These are phyloP conservation scores for Macrocybe gigantea DNA, from an alignment of 768 basidiomycete species.

Conservation along the genomic window DNA sequence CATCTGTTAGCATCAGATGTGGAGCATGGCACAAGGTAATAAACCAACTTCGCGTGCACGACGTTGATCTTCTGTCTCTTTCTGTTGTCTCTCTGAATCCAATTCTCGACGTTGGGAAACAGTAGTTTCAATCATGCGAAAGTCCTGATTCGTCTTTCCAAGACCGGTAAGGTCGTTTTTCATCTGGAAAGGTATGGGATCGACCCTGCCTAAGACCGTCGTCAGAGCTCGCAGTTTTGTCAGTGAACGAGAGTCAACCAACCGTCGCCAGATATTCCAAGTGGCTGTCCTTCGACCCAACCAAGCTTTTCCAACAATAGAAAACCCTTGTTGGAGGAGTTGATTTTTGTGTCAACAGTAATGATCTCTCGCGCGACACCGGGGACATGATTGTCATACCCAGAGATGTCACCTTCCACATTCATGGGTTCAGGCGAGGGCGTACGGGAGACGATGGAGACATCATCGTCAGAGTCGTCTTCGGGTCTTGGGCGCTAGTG, in stretches of 20 bases:
- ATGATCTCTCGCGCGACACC: slow-evolving; percentile 55
- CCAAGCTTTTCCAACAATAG: slow-evolving; percentile 76
- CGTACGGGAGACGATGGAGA: slow-evolving; percentile 69
- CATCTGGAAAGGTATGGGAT: slow-evolving; percentile 77
- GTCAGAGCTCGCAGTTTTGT: too few species aligned
- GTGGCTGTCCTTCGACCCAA: slow-evolving; percentile 74
- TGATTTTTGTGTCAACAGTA: slow-evolving; percentile 79
- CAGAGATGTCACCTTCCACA: slow-evolving; percentile 46
- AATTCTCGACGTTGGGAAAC: slow-evolving; percentile 76
- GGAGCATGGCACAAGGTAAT: background rate
- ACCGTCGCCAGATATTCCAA: slow-evolving; percentile 79
- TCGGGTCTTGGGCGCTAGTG: slow-evolving; percentile 62
- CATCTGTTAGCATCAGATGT: slow-evolving; percentile 2
- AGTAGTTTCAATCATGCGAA: slow-evolving; percentile 79
- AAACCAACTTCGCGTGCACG: slow-evolving; percentile 57
- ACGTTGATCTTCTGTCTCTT: slow-evolving; percentile 77
- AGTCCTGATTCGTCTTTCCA: slow-evolving; percentile 74
- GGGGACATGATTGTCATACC: slow-evolving; percentile 61
- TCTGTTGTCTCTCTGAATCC: slow-evolving; percentile 76
- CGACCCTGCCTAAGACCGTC: slow-evolving; percentile 55
- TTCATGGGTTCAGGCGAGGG: slow-evolving; percentile 61
- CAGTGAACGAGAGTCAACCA: slow-evolving; percentile 4
- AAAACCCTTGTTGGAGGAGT: slow-evolving; percentile 76
- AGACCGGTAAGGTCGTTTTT: slow-evolving; percentile 76
- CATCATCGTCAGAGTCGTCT: slow-evolving; percentile 58